phyloP scores from a whole-genome alignment of 352 stramenopile species.

The Peronospora destructor region DNA sequence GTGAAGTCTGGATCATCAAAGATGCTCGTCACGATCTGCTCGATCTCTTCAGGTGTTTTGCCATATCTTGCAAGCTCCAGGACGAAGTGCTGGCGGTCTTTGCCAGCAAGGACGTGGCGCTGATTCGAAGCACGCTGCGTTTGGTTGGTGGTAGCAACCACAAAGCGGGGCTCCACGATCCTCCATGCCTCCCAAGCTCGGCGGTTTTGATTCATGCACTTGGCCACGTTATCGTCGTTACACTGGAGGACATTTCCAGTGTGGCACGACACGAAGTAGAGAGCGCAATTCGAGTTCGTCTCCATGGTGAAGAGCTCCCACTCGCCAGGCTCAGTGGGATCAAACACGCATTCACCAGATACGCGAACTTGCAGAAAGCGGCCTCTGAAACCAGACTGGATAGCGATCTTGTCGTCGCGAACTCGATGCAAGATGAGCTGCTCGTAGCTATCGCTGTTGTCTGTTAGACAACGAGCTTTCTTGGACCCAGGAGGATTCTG shows the following conservation, averaged over 20 bases:
- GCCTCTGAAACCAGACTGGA: slow-evolving; percentile 22
- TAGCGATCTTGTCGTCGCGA: slow-evolving; percentile 28
- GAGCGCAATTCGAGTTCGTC: slow-evolving; percentile 21
- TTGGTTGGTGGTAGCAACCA: neutral
- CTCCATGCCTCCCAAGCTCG: slow-evolving; percentile 18
- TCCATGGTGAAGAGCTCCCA: slow-evolving; percentile 36
- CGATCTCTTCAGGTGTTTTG: slow-evolving; percentile 23
- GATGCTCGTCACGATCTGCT: slow-evolving; percentile 23
- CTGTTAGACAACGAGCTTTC: slow-evolving; percentile 23
- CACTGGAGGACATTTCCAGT: slow-evolving; percentile 28
- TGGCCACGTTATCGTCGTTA: slow-evolving; percentile 11
- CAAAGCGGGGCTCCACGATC: slow-evolving; percentile 19
- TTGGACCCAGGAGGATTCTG: slow-evolving; percentile 30
- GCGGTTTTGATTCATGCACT: slow-evolving; percentile 23
- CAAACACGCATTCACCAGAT: slow-evolving; percentile 26
- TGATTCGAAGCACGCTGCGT: neutral
- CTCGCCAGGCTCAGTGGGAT: slow-evolving; percentile 18
- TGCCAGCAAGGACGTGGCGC: slow-evolving; percentile 2
- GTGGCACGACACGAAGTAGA: slow-evolving; percentile 31
- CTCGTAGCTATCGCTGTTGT: slow-evolving; percentile 27
- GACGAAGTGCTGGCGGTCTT: slow-evolving; percentile 17
- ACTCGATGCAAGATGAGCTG: slow-evolving; percentile 27
- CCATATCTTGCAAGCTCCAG: slow-evolving; percentile 27
- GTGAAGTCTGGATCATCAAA: slow-evolving; percentile 26
- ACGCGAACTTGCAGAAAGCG: slow-evolving; percentile 27